Evolutionary conservation across 495 filamentous ascomycete genomes (phyloP).

Genomic region (Penicillium arizonense): DNA sequence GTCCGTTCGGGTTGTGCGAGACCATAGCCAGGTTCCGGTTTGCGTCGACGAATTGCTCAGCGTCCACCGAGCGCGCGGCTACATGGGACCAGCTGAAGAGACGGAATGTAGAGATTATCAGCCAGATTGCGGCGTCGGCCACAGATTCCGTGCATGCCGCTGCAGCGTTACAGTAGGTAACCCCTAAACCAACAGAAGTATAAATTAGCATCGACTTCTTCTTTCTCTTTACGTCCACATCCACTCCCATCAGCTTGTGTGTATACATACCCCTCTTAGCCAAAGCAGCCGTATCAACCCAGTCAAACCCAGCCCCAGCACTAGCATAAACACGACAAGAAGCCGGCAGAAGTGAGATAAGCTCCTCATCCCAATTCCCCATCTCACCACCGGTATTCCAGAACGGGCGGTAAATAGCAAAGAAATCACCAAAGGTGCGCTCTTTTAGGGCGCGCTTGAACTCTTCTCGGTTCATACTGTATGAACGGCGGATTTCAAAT

Average conservation of each 20-base stretch:
- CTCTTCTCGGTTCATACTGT: constrained; percentile 48
- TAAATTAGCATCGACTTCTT: not conserved
- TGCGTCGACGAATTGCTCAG: constrained; percentile 50
- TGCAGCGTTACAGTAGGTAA: constrained; percentile 71
- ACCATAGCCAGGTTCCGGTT: constrained; percentile 54
- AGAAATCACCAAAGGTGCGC: constrained; percentile 67
- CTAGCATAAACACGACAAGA: constrained; percentile 68
- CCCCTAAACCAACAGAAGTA: constrained; percentile 37
- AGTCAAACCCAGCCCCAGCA: constrained; percentile 75
- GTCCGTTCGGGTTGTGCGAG: constrained; percentile 50
- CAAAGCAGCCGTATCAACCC: constrained; percentile 68
- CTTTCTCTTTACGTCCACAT: not conserved
- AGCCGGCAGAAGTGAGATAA: constrained; percentile 62
- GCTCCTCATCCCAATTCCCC: constrained; percentile 71
- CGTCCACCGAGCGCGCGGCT: constrained; percentile 33
- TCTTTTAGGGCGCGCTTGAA: constrained; percentile 65
- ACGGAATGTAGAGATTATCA: constrained; percentile 66
- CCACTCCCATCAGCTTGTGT: not conserved
- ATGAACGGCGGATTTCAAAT: constrained; percentile 53
- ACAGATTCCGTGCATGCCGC: constrained; percentile 68
- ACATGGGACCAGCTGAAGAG: constrained; percentile 58
- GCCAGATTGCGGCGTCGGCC: constrained; percentile 55
- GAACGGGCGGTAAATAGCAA: constrained; percentile 72
- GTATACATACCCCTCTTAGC: constrained; percentile 60
- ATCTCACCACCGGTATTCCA: constrained; percentile 81